These are phyloP conservation scores for Circinella minor DNA, from an alignment of 371 early-diverging fungal species.

Conservation along the genomic window DNA sequence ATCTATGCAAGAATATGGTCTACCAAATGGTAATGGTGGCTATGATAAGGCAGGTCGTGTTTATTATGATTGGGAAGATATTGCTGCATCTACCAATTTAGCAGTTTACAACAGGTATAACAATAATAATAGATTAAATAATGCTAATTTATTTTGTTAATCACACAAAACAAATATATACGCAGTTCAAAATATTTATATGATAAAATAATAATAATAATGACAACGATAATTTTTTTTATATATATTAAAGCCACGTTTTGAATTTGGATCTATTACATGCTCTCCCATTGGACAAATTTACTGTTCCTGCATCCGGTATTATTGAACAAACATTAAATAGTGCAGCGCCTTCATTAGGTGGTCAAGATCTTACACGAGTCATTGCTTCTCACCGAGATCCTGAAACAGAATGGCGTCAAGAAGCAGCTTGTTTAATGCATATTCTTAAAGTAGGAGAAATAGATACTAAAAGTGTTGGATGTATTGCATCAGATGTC, in stretches of 20 bases:
- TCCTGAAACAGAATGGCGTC: conserved; percentile 24
- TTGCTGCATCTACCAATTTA: conserved; percentile 52
- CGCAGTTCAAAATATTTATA: conserved; percentile 24
- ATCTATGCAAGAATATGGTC: conserved; percentile 38
- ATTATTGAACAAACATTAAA: conserved; percentile 34
- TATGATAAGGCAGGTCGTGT: conserved; percentile 61
- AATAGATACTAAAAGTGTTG: conserved; percentile 72
- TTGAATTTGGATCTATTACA: conserved; percentile 47
- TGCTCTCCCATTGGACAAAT: conserved; percentile 33
- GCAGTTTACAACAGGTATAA: conserved; percentile 76
- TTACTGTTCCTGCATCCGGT: conserved; percentile 37
- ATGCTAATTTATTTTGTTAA: too few relatives aligned
- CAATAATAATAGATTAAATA: too few relatives aligned
- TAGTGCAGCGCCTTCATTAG: conserved; percentile 19
- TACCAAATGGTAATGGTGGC: conserved; percentile 39
- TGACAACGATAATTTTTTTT: not conserved
- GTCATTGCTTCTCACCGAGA: conserved; percentile 29
- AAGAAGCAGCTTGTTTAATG: conserved; percentile 62
- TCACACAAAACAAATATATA: too few relatives aligned
- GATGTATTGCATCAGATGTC: conserved; percentile 74
- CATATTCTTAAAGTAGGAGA: conserved; percentile 77
- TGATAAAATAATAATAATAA: not conserved
- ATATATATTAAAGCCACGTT: conserved; percentile 35
- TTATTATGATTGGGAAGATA: conserved; percentile 78
- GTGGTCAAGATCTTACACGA: conserved; percentile 52